Conservation (phyloP, 257 asterid species). For the Fraxinus americana region DNA sequence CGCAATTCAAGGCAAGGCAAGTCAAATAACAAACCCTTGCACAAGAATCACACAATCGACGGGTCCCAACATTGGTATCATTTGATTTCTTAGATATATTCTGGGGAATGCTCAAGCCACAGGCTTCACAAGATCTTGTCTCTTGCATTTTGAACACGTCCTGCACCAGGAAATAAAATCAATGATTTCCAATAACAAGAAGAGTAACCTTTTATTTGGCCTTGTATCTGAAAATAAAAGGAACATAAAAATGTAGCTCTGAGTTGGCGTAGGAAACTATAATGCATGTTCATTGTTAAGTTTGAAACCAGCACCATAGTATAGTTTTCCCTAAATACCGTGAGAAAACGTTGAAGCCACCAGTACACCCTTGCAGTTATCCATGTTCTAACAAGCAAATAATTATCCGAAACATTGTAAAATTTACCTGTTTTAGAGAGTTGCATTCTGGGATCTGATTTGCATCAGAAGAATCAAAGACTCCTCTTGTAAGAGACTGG, state of each 20-base stretch:
- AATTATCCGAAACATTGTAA: too few relatives aligned
- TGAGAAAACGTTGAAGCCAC: conserved; percentile 17
- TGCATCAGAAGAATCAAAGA: conserved; percentile 58
- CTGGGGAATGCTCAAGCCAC: conserved; percentile 65
- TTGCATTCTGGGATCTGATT: conserved; percentile 59
- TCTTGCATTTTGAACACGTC: conserved; percentile 50
- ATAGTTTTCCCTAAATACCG: too few relatives aligned
- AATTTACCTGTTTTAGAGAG: conserved; percentile 49
- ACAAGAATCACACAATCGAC: conserved; percentile 84
- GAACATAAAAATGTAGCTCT: conserved; percentile 7
- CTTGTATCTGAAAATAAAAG: conserved; percentile 1
- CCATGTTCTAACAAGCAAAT: conserved; percentile 4
- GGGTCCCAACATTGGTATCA: conserved; percentile 52
- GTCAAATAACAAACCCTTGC: conserved; percentile 72
- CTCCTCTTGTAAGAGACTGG: conserved; percentile 70
- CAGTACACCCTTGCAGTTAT: conserved; percentile 5
- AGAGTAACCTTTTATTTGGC: conserved; percentile 8
- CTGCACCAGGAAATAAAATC: conserved; percentile 40
- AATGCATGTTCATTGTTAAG: not conserved
- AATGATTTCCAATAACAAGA: conserved; percentile 12
- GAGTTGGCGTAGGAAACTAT: conserved; percentile 11
- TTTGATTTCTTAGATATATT: conserved; percentile 52
- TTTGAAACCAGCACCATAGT: too few relatives aligned
- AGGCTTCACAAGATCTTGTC: conserved; percentile 74
- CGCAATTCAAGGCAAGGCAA: conserved; percentile 5